phyloP scores from a whole-genome alignment of 805 yeast species.

The Naumovozyma castellii region DNA sequence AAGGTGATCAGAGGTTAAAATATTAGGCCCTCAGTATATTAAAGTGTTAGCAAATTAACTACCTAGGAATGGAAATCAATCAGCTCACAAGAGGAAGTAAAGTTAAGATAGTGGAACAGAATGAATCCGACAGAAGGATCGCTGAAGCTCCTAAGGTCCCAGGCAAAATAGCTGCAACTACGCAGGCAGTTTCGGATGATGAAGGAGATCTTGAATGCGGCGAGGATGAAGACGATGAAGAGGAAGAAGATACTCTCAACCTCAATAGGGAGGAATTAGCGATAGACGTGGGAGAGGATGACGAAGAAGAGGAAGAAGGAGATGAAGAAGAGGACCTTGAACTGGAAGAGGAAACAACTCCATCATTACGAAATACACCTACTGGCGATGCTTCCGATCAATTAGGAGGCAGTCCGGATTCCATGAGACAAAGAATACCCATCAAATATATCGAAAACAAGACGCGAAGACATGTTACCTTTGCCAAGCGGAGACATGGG shows the following conservation, averaged over 20 bases:
- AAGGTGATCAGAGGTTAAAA: too few relatives aligned
- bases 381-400: too few relatives aligned
- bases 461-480: slow-evolving; percentile 93
- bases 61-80: too few relatives aligned
- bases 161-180: too few relatives aligned
- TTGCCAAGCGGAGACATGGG: slow-evolving; percentile 94
- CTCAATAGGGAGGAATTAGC: background rate
- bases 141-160: too few relatives aligned
- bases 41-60: too few relatives aligned
- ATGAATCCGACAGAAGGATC: too few relatives aligned
- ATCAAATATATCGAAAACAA: slow-evolving; percentile 92
- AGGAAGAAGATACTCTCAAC: background rate
- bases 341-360: slow-evolving; percentile 3
- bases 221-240: slow-evolving; percentile 5
- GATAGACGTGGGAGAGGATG: slow-evolving; percentile 1
- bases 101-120: too few relatives aligned
- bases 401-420: slow-evolving; percentile 2
- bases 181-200: background rate
- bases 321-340: slow-evolving; percentile 3
- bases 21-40: too few relatives aligned
- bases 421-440: slow-evolving; percentile 8
- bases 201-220: slow-evolving; percentile 4
- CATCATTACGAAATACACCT: background rate
- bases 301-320: slow-evolving; percentile 3
- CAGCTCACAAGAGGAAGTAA: too few relatives aligned